These are phyloP conservation scores for Monilinia aucupariae DNA, from an alignment of 2,329 filamentous ascomycete species.

Conservation along the genomic window DNA sequence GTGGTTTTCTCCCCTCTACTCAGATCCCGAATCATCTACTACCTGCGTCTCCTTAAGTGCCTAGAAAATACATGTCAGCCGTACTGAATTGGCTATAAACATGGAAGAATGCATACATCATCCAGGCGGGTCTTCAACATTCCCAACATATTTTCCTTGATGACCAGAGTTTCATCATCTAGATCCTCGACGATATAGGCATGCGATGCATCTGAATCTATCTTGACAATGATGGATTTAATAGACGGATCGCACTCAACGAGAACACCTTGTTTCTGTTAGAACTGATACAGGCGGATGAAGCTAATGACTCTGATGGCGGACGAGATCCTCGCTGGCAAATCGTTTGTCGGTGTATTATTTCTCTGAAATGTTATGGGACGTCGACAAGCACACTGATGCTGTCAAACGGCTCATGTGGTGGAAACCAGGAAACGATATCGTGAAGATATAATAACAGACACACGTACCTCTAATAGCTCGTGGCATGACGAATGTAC, in stretches of 20 bases:
- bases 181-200: slow-evolving; percentile 76
- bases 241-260: slow-evolving; percentile 82
- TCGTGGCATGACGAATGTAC: slow-evolving; percentile 44
- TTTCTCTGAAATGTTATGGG: neutral
- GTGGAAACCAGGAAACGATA: neutral
- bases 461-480: slow-evolving; percentile 47
- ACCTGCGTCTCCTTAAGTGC: slow-evolving; percentile 34
- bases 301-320: too few relatives aligned
- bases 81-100: neutral
- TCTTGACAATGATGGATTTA: slow-evolving; percentile 76
- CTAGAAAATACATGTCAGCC: slow-evolving; percentile 22
- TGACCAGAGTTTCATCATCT: slow-evolving; percentile 68
- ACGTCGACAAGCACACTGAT: neutral
- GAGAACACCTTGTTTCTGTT: slow-evolving; percentile 52
- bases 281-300: neutral
- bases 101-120: slow-evolving; percentile 45
- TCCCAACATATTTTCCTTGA: slow-evolving; percentile 68
- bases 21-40: slow-evolving; percentile 17
- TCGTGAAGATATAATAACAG: neutral
- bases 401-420: neutral
- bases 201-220: slow-evolving; percentile 59
- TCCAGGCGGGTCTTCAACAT: slow-evolving; percentile 64
- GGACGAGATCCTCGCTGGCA: neutral
- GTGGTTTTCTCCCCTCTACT: neutral
- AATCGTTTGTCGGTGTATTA: neutral